A percentile compares a stretch with the other conserved stretches of the same genome.
These are phyloP conservation scores for Dentipellis fragilis DNA, from an alignment of 768 basidiomycete genomes.

Conservation along the genomic window DNA sequence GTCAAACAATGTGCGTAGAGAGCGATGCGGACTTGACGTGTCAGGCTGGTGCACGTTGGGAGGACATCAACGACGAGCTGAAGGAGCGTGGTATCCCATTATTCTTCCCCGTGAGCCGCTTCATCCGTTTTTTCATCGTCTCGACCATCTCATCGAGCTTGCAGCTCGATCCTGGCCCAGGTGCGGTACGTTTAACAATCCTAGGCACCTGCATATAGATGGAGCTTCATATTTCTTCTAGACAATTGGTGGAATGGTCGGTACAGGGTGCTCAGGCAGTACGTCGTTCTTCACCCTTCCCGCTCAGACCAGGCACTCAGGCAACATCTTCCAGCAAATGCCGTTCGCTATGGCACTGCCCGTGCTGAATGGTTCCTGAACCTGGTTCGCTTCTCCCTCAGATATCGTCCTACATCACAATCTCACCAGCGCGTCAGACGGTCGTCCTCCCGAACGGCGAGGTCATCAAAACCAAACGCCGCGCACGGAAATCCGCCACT, in stretches of 20 bases:
- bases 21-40: constrained; percentile 66
- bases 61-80: constrained; percentile 63
- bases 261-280: constrained; percentile 82
- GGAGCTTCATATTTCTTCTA: constrained; percentile 15
- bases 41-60: constrained; percentile 72
- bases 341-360: constrained; percentile 81
- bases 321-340: constrained; percentile 42
- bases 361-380: constrained; percentile 85
- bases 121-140: not conserved
- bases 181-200: constrained; percentile 31
- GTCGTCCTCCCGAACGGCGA: constrained; percentile 79
- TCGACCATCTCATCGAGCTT: too few relatives aligned
- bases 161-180: constrained; percentile 29
- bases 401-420: not conserved
- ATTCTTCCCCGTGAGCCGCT: constrained; percentile 68
- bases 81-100: constrained; percentile 62
- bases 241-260: constrained; percentile 86
- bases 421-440: constrained; percentile 34
- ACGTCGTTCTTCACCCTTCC: constrained; percentile 21
- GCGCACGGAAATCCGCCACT: constrained; percentile 76
- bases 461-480: constrained; percentile 76
- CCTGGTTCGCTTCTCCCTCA: constrained; percentile 30
- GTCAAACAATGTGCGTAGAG: constrained; percentile 27
- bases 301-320: not conserved
- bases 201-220: too few relatives aligned